Percentiles rank a stretch among this genome's conserved stretches.
phyloP scores from a whole-genome alignment of 257 asterid species.

The Fraxinus pennsylvanica region DNA sequence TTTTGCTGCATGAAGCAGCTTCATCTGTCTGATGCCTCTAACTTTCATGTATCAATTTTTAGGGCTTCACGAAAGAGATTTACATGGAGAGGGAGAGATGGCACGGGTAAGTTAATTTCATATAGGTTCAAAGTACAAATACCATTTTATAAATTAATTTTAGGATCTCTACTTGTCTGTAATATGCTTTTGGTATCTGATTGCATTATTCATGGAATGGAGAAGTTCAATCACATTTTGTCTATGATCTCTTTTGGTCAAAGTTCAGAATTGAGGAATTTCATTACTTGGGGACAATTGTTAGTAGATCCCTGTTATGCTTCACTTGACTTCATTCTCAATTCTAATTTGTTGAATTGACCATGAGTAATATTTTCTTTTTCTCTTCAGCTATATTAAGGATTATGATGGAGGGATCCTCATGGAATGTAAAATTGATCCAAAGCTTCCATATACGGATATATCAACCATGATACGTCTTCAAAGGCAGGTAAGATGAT shows the following conservation, averaged over 20 bases:
- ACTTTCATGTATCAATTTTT: constrained; percentile 27
- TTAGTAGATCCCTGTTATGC: neutral
- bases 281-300: neutral
- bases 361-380: constrained; percentile 18
- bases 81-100: constrained; percentile 89
- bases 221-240: neutral
- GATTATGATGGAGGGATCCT: constrained; percentile 98
- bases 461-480: constrained; percentile 96
- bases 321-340: neutral
- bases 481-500: constrained; percentile 75
- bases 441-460: constrained; percentile 95
- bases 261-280: constrained; percentile 5
- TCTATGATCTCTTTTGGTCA: constrained; percentile 2
- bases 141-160: neutral
- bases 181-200: neutral
- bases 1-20: constrained; percentile 19
- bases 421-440: constrained; percentile 98
- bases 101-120: constrained; percentile 76
- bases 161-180: neutral
- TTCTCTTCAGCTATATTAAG: constrained; percentile 69
- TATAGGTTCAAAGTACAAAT: constrained; percentile 12
- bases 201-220: constrained; percentile 10
- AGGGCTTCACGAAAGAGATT: constrained; percentile 99
- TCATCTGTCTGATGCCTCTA: constrained; percentile 25
- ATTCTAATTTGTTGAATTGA: constrained; percentile 4